phyloP scores from a whole-genome alignment of 139 green algal species.

The Gonium pectorale region DNA sequence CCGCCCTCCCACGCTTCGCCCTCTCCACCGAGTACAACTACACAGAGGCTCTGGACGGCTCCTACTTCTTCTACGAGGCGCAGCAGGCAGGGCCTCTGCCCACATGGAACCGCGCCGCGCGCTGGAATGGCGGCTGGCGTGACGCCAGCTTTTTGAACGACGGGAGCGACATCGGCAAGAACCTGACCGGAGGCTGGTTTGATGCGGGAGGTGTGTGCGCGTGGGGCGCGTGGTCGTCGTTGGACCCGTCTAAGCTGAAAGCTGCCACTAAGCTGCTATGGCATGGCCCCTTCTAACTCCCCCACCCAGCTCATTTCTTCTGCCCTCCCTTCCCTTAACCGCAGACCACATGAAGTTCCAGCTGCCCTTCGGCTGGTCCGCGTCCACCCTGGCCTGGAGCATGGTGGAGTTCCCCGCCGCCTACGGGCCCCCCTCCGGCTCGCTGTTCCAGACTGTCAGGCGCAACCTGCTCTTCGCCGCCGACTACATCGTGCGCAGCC shows the following conservation, averaged over 20 bases:
- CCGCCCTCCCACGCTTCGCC: too few relatives aligned
- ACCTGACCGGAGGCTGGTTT: slow-evolving; percentile 70
- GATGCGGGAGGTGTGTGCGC: slow-evolving; percentile 62
- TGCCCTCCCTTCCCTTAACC: not conserved
- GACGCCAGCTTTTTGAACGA: slow-evolving; percentile 38
- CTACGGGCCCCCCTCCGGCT: not conserved
- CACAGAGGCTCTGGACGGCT: not conserved
- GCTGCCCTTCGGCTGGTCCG: slow-evolving; percentile 37
- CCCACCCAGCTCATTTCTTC: not conserved
- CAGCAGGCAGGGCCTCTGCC: not conserved
- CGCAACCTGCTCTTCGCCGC: slow-evolving; percentile 59
- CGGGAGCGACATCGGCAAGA: slow-evolving; percentile 45
- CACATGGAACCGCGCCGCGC: slow-evolving; percentile 4
- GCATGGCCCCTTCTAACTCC: not conserved
- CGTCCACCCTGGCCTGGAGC: slow-evolving; percentile 37
- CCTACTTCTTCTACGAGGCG: slow-evolving; percentile 34
- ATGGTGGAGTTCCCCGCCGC: slow-evolving; percentile 45
- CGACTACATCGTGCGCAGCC: slow-evolving; percentile 69
- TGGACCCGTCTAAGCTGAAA: too few relatives aligned
- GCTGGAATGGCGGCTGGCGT: slow-evolving; percentile 5
- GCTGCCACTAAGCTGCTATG: not conserved
- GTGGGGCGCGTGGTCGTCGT: too few relatives aligned
- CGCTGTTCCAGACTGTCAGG: not conserved
- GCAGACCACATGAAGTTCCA: slow-evolving; percentile 52
- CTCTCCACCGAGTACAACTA: slow-evolving; percentile 3